A percentile compares a stretch with the other conserved stretches of the same genome.
Evolutionary conservation across 2,329 filamentous ascomycete genomes (phyloP).

Genomic region (Amauroascus verrucosus): DNA sequence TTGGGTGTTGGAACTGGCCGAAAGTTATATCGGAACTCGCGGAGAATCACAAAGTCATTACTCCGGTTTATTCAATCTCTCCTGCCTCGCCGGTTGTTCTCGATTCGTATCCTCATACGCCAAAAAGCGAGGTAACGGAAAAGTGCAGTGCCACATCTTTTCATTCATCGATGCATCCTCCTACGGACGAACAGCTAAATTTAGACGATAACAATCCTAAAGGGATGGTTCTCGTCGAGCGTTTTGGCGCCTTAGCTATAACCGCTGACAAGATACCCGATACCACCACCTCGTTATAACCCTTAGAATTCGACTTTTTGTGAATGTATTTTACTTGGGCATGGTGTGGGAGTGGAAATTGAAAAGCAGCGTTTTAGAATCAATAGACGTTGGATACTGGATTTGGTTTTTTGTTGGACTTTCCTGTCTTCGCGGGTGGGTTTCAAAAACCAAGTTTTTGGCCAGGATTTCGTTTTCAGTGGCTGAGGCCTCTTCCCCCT

Average conservation of each 20-base stretch:
- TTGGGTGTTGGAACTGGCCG: neutral
- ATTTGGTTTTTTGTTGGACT: neutral
- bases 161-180: neutral
- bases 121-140: neutral
- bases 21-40: neutral
- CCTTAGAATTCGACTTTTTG: neutral
- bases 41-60: neutral
- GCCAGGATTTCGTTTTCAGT: neutral
- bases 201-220: neutral
- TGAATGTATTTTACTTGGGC: neutral
- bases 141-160: neutral
- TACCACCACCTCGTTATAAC: neutral
- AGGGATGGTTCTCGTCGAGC: neutral
- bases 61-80: too few species aligned
- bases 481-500: too few species aligned
- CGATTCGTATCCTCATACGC: neutral
- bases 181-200: neutral
- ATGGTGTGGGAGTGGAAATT: neutral
- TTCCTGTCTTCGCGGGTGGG: neutral
- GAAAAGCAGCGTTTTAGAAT: neutral
- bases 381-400: neutral
- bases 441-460: neutral
- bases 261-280: neutral
- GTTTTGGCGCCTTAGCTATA: neutral
- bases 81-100: neutral